Evolutionary conservation across 2,329 filamentous ascomycete species (phyloP), one percentile per base, ranked within the genome.

Genomic region (Ceratocystis colombiana): DNA sequence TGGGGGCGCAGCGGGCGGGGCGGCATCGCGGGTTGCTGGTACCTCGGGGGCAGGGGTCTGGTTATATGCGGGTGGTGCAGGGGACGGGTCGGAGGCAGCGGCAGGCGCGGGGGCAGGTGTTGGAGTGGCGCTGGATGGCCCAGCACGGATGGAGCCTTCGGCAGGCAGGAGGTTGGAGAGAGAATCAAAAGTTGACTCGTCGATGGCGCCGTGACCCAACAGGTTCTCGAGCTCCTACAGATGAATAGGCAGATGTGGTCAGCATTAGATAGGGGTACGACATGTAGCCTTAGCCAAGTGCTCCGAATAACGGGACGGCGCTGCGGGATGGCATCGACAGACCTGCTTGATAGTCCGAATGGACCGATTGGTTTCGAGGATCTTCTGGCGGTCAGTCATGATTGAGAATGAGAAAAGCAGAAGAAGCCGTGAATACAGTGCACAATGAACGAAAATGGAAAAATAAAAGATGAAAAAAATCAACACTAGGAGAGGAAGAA

Each of bases 311-410:
- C 8, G 30, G 22, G 25, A n/a, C 15, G 15, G 7, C 7, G 25
- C 10, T 17, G 25, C 44, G 7, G 44, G 22, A 61, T 48, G 22
- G 66, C 57, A 20, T 53, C 10, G 20, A 74, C 84, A 71, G 79
- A 91, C 90, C 73, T 88, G 90, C 79, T 90, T 92, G 79, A 96
- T 92, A 72, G 84, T 88, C 70, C 90, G 87, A 73, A 96, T 84
- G 73, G 90, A 92, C 78, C 90, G 85, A 79, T 93, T 94, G 77
- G 87, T 85, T 82, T 84, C 82, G 70, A 85, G 84, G 73, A 84
- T 81, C 69, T 78, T 79, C 72, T 84, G 82, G 70, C 82, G 82
- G 71, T 84, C 80, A 46, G 66, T 55, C 62, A 67, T 67, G 55
- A 30, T 17, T 10, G 28, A 59, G 6, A 33, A 17, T 28, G 33